Evolutionary conservation across 345 rosid genomes (phyloP).

Genomic region (Sonneratia alba): DNA sequence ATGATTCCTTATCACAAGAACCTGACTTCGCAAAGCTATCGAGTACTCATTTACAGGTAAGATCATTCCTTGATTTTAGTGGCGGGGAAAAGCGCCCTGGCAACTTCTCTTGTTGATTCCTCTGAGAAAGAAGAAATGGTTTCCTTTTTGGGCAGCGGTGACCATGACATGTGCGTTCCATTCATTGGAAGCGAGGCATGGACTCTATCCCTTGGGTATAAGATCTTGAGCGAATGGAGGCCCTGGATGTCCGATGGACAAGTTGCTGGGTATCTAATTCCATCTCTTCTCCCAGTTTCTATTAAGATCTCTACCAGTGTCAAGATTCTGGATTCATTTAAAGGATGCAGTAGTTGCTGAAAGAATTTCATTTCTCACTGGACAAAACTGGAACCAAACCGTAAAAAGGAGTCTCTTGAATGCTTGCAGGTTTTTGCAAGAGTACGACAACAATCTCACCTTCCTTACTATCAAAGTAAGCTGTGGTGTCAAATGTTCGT

Average conservation of each 20-base stretch:
- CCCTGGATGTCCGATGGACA: slow-evolving; percentile 57
- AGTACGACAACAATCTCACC: slow-evolving; percentile 66
- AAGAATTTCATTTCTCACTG: neutral
- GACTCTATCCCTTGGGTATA: slow-evolving; percentile 75
- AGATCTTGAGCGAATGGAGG: slow-evolving; percentile 67
- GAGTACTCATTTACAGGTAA: slow-evolving; percentile 53
- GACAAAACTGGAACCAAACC: neutral
- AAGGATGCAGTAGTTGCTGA: neutral
- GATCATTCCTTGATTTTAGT: neutral
- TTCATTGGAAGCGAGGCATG: slow-evolving; percentile 85
- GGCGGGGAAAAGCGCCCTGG: neutral
- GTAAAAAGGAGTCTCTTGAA: neutral
- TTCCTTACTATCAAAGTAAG: slow-evolving; percentile 72
- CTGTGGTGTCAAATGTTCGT: neutral
- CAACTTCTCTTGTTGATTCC: neutral
- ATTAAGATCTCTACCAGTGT: neutral
- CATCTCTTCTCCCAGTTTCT: neutral
- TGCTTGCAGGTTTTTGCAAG: slow-evolving; percentile 46
- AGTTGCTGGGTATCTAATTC: slow-evolving; percentile 56
- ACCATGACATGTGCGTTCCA: slow-evolving; percentile 94
- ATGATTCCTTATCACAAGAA: slow-evolving; percentile 37
- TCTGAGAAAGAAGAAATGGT: neutral
- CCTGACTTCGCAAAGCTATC: slow-evolving; percentile 33
- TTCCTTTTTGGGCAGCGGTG: slow-evolving; percentile 41
- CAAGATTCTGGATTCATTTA: neutral